phyloP scores from a whole-genome alignment of 2,329 filamentous ascomycete genomes.

The Pestalotiopsis sp. region DNA sequence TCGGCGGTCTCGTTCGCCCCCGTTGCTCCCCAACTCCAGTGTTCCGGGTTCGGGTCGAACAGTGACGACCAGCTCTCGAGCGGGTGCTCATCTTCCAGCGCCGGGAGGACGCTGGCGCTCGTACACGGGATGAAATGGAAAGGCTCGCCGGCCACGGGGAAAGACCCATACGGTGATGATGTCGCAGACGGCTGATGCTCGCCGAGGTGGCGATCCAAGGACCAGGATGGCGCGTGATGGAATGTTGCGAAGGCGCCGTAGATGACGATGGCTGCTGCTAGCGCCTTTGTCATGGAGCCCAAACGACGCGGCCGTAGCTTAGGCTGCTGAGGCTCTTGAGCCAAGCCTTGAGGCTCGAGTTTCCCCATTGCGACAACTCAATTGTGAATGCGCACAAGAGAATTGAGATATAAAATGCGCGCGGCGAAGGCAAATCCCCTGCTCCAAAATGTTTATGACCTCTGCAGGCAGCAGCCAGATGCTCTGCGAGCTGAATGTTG shows the following conservation, averaged over 20 bases:
- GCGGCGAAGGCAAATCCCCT: neutral
- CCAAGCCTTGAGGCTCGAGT: neutral
- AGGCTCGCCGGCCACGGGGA: slow-evolving; percentile 43
- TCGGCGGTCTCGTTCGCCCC: slow-evolving; percentile 11
- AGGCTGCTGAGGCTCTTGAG: neutral
- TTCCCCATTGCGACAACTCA: neutral
- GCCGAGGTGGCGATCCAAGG: neutral
- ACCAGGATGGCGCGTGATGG: neutral
- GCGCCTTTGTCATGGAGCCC: neutral
- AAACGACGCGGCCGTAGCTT: neutral
- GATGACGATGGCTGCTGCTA: neutral
- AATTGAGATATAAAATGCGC: neutral
- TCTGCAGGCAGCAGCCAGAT: neutral
- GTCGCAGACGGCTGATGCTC: neutral
- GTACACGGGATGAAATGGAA: slow-evolving; percentile 52
- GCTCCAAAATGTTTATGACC: neutral
- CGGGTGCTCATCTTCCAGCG: slow-evolving; percentile 39
- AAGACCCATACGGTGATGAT: slow-evolving; percentile 35
- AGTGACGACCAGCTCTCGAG: slow-evolving; percentile 39
- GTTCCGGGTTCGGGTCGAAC: slow-evolving; percentile 44
- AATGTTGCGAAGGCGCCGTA: neutral
- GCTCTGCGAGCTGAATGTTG: neutral
- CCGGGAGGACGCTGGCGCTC: slow-evolving; percentile 38
- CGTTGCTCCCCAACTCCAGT: slow-evolving; percentile 48
- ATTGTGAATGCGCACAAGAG: neutral